Evolutionary conservation across 2,329 filamentous ascomycete genomes (phyloP), one percentile per base, ranked within the genome.

Genomic region (Paecilomyces niveus): DNA sequence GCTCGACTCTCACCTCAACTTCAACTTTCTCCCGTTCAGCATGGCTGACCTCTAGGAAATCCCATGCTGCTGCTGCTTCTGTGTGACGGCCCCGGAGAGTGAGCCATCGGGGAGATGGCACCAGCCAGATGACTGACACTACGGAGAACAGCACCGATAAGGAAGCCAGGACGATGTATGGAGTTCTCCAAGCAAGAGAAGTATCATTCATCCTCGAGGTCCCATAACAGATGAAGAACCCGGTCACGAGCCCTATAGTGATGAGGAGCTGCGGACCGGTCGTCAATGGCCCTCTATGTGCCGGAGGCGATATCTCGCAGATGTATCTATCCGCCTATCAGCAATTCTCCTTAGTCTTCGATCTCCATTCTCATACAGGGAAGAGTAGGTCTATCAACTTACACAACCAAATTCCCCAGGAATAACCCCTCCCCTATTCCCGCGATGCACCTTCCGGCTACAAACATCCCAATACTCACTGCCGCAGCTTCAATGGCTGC

Each of bases 141-240:
- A 68, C 64, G 0, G 75, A 78, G 74, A 1, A 81, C 60, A 3
- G 67, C 54, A 0, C 77, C 72, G 26, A 29, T 29, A 29, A 29
- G 26, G 26, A 29, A 5, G 26, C 26, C 60, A 81, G 76, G 0
- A 86, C 64, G 0, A 82, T 70, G 57, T 81, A 85, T 0, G 85
- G 84, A 0, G 82, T 67, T 2, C 83, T 75, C 84, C 84, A 86
- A 1, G 83, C 78, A 18, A 82, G 67, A 2, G 78, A 79, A 2
- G 76, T 79, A 1, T 69, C 39, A 7, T 85, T 73, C 1, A 70
- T 64, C 0, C 80, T 74, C 22, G 78, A 81, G 26, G 26, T 29
- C 7, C 81, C 83, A 62, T 86, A 87, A 67, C 83, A 85, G 9
- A 77, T 79, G 63, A 88, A 87, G 62, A 84, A 87, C 0, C 85